Evolutionary conservation across 345 rosid genomes (phyloP).

Genomic region (Melaleuca alternifolia): DNA sequence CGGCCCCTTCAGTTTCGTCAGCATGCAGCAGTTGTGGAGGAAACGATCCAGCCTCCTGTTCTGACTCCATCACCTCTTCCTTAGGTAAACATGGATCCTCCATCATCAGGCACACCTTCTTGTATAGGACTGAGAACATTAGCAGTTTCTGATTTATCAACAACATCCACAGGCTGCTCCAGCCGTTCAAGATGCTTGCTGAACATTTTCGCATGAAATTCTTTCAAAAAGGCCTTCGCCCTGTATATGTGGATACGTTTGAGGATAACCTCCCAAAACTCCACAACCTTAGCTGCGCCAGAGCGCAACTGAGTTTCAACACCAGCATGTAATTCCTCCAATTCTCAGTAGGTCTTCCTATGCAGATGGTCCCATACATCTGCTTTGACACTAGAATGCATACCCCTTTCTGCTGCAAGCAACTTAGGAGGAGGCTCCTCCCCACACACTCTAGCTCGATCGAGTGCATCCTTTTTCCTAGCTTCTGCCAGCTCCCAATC

Average conservation of each 20-base stretch:
- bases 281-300: conserved; percentile 88
- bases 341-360: conserved; percentile 61
- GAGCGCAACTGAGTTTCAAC: conserved; percentile 75
- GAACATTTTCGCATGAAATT: conserved; percentile 76
- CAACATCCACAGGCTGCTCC: conserved; percentile 22
- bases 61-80: conserved; percentile 44
- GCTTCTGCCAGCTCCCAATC: conserved; percentile 96
- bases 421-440: conserved; percentile 87
- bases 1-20: conserved; percentile 73
- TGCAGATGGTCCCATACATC: conserved; percentile 72
- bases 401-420: conserved; percentile 84
- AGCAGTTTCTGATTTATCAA: conserved; percentile 31
- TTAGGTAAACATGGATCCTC: conserved; percentile 26
- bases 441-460: conserved; percentile 87
- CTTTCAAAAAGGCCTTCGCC: conserved; percentile 94
- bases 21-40: conserved; percentile 77
- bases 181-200: conserved; percentile 59
- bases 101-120: conserved; percentile 39
- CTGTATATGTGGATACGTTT: conserved; percentile 77
- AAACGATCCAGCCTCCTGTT: conserved; percentile 68
- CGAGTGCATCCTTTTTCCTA: conserved; percentile 72
- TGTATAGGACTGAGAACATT: conserved; percentile 18
- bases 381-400: conserved; percentile 76
- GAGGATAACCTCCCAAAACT: conserved; percentile 86
- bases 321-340: conserved; percentile 48